A percentile compares a stretch with the other conserved stretches of the same genome.
Conservation (phyloP, 768 basidiomycete genomes). For the Boletus sensibilis region DNA sequence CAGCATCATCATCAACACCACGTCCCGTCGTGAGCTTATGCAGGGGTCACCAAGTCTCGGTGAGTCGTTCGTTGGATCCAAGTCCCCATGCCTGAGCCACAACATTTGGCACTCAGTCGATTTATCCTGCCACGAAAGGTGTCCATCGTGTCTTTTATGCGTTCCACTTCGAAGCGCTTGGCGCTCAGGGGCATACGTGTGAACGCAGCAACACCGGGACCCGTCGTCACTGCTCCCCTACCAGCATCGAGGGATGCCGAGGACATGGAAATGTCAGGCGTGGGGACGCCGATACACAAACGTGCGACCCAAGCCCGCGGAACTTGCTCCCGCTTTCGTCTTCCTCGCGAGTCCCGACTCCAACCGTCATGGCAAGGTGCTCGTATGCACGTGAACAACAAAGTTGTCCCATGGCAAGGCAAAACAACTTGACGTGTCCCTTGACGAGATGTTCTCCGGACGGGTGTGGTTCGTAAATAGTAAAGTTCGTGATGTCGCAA, state of each 20-base stretch:
- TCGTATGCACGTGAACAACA: constrained; percentile 36
- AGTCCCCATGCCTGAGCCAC: constrained; percentile 11
- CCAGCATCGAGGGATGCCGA: constrained; percentile 52
- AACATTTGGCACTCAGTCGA: constrained; percentile 33
- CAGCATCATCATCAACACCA: constrained; percentile 51
- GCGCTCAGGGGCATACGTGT: constrained; percentile 58
- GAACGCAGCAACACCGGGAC: constrained; percentile 52
- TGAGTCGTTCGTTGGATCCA: constrained; percentile 1
- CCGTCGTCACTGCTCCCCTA: constrained; percentile 58
- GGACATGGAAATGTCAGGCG: constrained; percentile 54
- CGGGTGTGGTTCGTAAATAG: constrained; percentile 12
- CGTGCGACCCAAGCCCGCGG: constrained; percentile 50
- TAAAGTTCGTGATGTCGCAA: constrained; percentile 1
- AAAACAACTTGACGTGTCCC: neutral
- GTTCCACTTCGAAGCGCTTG: constrained; percentile 51
- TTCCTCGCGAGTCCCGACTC: constrained; percentile 49
- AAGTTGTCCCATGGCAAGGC: neutral
- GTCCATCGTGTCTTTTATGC: constrained; percentile 56
- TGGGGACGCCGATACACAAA: constrained; percentile 49
- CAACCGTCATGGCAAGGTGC: constrained; percentile 40
- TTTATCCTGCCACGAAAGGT: constrained; percentile 60
- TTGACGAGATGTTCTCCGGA: constrained; percentile 7
- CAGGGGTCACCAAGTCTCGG: constrained; percentile 30
- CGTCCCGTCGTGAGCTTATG: constrained; percentile 52
- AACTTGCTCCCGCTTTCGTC: constrained; percentile 52